Conservation (phyloP, 257 asterid species). For the Phtheirospermum japonicum region DNA sequence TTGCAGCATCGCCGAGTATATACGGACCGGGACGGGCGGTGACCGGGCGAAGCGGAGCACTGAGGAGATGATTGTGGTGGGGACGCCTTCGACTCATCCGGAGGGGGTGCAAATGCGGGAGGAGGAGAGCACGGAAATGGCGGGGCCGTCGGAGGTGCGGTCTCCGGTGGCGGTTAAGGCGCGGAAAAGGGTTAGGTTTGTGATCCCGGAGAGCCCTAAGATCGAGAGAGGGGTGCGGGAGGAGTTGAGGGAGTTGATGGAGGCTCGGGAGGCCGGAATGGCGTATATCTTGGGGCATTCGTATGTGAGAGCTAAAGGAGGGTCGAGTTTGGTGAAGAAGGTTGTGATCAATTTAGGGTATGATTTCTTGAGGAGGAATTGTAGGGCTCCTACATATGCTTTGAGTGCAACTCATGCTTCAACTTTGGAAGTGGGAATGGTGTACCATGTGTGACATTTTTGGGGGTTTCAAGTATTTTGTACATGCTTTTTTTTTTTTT, state of each 20-base stretch:
- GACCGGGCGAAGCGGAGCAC: constrained; percentile 27
- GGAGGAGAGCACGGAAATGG: constrained; percentile 30
- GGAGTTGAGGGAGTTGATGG: constrained; percentile 72
- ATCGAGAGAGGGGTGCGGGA: constrained; percentile 44
- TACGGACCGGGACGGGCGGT: constrained; percentile 37
- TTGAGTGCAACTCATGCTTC: constrained; percentile 79
- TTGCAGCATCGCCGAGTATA: constrained; percentile 81
- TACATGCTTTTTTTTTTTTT: neutral
- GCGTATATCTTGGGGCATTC: constrained; percentile 88
- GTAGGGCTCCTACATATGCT: constrained; percentile 65
- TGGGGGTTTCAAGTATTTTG: constrained; percentile 6
- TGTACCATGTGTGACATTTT: constrained; percentile 56
- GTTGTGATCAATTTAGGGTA: constrained; percentile 71
- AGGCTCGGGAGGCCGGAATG: constrained; percentile 84
- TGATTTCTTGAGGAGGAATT: constrained; percentile 84
- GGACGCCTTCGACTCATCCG: constrained; percentile 61
- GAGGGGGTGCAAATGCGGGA: constrained; percentile 44
- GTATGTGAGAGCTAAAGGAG: constrained; percentile 73
- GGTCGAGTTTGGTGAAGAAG: constrained; percentile 71
- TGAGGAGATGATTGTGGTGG: constrained; percentile 68
- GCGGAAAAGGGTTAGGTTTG: constrained; percentile 71
- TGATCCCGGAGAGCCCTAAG: constrained; percentile 62
- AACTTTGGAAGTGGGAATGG: constrained; percentile 93
- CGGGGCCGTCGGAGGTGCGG: constrained; percentile 32
- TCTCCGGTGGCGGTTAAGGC: constrained; percentile 26